A percentile compares a stretch with the other conserved stretches of the same genome.
Evolutionary conservation across 1,139 yeast species (phyloP).

Genomic region (Fermentozyma sake): DNA sequence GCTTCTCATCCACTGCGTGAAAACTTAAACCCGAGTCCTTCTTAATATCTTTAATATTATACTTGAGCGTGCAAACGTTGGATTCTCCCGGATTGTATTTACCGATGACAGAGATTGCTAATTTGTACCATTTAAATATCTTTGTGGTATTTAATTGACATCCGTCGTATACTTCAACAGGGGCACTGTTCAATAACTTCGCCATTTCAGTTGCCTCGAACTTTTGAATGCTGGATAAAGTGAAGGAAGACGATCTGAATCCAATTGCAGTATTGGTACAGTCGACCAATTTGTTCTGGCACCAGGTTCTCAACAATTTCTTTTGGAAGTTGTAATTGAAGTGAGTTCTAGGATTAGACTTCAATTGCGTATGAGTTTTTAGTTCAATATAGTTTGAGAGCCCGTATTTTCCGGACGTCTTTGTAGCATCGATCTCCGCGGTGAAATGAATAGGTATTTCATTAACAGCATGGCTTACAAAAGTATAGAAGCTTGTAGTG

Average conservation of each 20-base stretch:
- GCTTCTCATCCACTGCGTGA: neutral
- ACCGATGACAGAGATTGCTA: constrained; percentile 8
- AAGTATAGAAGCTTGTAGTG: constrained; percentile 13
- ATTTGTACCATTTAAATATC: constrained; percentile 16
- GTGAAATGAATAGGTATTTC: constrained; percentile 14
- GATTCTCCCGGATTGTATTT: too few species aligned
- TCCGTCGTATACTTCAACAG: constrained; percentile 5
- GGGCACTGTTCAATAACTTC: constrained; percentile 9
- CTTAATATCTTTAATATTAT: neutral
- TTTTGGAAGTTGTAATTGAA: constrained; percentile 6
- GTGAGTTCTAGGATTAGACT: too few species aligned
- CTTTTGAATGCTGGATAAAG: constrained; percentile 15
- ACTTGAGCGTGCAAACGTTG: neutral
- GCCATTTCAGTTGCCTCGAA: constrained; percentile 14
- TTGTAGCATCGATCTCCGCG: constrained; percentile 22
- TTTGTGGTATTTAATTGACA: constrained; percentile 10
- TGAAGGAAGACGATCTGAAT: constrained; percentile 15
- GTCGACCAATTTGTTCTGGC: constrained; percentile 19
- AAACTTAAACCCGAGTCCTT: too few species aligned
- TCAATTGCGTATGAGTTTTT: constrained; percentile 17
- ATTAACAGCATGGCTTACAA: constrained; percentile 11
- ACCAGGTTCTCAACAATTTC: constrained; percentile 17
- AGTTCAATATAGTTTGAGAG: constrained; percentile 18
- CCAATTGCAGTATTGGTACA: constrained; percentile 18
- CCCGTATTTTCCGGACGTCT: constrained; percentile 6